phyloP scores from a whole-genome alignment of 192 early-diverging fungal genomes.

The Backusella mclennaniae region DNA sequence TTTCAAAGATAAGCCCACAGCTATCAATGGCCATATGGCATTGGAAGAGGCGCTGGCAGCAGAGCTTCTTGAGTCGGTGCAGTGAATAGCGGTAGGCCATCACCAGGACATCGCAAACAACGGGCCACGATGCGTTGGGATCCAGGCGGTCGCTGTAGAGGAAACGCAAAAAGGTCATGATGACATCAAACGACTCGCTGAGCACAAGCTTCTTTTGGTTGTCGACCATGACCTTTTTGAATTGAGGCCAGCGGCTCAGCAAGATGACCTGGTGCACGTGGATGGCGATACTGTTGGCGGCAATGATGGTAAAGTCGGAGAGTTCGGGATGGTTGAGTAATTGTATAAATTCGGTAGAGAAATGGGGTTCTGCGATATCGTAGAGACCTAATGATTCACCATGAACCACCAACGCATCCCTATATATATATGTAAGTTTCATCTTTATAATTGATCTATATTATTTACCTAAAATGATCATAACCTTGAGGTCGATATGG shows the following conservation, averaged over 20 bases:
- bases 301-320: conserved; percentile 53
- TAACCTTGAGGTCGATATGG: conserved; percentile 51
- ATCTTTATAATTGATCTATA: too few relatives aligned
- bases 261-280: conserved; percentile 57
- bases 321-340: conserved; percentile 53
- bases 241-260: conserved; percentile 60
- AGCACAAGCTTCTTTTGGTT: conserved; percentile 52
- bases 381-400: conserved; percentile 54
- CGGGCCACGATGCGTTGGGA: conserved; percentile 33
- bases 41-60: conserved; percentile 45
- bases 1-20: conserved; percentile 51
- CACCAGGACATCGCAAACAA: conserved; percentile 51
- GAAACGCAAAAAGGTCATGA: conserved; percentile 52
- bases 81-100: conserved; percentile 59
- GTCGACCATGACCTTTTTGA: conserved; percentile 44
- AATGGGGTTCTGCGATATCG: conserved; percentile 42
- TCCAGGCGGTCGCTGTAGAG: conserved; percentile 59
- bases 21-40: conserved; percentile 49
- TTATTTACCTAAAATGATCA: conserved; percentile 46
- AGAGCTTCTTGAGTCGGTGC: conserved; percentile 56
- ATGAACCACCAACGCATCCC: conserved; percentile 53
- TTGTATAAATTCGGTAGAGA: conserved; percentile 41
- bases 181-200: conserved; percentile 45
- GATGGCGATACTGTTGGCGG: conserved; percentile 41
- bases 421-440: background rate